Percentiles rank a stretch among this genome's conserved stretches.
Conservation (phyloP, 2,329 filamentous ascomycete genomes). For the Chaetomium globosum region DNA sequence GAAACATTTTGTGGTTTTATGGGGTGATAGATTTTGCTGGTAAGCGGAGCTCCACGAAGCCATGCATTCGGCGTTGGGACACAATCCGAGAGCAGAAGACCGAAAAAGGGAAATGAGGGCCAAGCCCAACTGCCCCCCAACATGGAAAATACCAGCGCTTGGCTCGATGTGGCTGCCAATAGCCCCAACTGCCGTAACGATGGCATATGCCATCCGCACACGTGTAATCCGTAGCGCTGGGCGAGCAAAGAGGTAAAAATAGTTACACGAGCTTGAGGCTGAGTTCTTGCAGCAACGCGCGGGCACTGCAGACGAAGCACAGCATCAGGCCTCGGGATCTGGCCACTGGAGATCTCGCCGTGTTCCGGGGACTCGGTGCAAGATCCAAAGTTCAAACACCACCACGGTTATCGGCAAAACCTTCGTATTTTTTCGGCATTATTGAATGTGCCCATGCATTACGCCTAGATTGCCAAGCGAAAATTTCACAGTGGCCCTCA, state of each 20-base stretch:
- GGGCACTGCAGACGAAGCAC: not conserved
- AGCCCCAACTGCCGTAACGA: conserved; percentile 9
- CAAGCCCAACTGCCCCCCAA: conserved; percentile 3
- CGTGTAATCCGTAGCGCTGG: not conserved
- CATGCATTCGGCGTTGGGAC: not conserved
- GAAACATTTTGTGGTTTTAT: not conserved
- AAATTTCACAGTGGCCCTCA: conserved; percentile 8
- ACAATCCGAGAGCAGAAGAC: not conserved
- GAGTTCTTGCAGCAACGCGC: conserved; percentile 5
- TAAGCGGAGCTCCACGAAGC: not conserved
- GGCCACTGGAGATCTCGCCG: conserved; percentile 6
- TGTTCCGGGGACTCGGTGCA: conserved; percentile 1
- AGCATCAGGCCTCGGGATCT: conserved; percentile 7
- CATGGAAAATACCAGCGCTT: conserved; percentile 5
- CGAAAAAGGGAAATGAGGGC: conserved; percentile 7
- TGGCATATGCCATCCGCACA: conserved; percentile 15
- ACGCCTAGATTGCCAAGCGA: conserved; percentile 19
- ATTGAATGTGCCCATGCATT: conserved; percentile 18
- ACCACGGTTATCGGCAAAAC: conserved; percentile 3
- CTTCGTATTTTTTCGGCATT: conserved; percentile 19
- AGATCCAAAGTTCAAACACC: not conserved
- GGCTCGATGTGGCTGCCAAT: not conserved
- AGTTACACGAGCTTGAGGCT: conserved; percentile 16
- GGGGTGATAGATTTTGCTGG: not conserved
- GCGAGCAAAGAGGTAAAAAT: conserved; percentile 19